Evolutionary conservation across 805 yeast genomes (phyloP), one percentile per base, ranked within the genome.

Genomic region (Yueomyces sinensis): DNA sequence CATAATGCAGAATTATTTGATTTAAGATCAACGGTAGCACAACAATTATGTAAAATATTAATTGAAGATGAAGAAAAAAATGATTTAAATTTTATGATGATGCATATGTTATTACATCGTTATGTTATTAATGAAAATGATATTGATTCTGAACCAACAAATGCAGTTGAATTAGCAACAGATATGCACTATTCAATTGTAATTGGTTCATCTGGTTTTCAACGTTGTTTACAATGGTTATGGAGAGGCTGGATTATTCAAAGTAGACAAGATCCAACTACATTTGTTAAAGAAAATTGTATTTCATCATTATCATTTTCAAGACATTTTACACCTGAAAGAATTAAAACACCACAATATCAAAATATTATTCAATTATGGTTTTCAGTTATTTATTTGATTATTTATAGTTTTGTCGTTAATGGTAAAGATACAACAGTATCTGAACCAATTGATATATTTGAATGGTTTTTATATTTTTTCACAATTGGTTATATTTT

Each of bases 241-340:
- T 84, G 95, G 95, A 63, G 87, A 37, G 95, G 95, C 20, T 82
- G 94, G 94, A 81, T 84, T 41, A 67, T 81, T 33, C 94, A 83
- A 56, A 70, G 79, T 17, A 71, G 75, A 11, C 55, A 53, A 13
- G 83, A 82, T 49, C 82, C 91, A 5, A 66, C 70, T 17, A 73
- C 75, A 13, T 84, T 79, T 46, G 76, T 72, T 18, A 49, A 76
- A 37, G 82, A 78, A 53, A 69, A 66, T 40, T 74, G 74, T 1
- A 69, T 76, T 13, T 64, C 74, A 1, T 72, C 75, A 17, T 60
- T 74, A 4, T 60, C 65, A 13, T 61, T 81, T 38, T 42, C 57
- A 35, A 55, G 68, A 3, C 95, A 84, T 56, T 82, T 82, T 45
- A 75, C 78, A 44, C 89, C 94, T 0, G 83, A 77, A 34, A 65